phyloP scores from a whole-genome alignment of 2,329 filamentous ascomycete genomes.

The Hymenoscyphus repandus region DNA sequence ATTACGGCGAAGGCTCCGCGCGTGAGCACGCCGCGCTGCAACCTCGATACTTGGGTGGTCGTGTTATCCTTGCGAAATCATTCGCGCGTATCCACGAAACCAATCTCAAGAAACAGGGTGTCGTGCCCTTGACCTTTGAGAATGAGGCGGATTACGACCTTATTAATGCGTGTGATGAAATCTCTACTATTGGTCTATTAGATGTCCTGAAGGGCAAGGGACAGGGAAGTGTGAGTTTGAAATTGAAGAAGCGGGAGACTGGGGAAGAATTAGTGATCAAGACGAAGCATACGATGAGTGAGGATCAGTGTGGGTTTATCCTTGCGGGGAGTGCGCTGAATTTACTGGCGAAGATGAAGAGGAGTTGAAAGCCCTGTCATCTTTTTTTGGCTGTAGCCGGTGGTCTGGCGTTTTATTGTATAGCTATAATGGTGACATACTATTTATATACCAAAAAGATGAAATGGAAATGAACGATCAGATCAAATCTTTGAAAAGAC shows the following conservation, averaged over 20 bases:
- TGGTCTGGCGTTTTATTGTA: no score
- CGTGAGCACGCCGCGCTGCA: slow-evolving; percentile 87
- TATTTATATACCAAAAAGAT: neutral
- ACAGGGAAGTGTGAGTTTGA: slow-evolving; percentile 68
- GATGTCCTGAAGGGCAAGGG: slow-evolving; percentile 75
- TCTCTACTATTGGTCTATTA: slow-evolving; percentile 76
- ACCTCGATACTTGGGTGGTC: slow-evolving; percentile 82
- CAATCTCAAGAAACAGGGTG: slow-evolving; percentile 94
- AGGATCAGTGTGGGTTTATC: slow-evolving; percentile 89
- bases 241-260: slow-evolving; percentile 52
- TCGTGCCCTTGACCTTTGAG: slow-evolving; percentile 87
- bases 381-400: no score
- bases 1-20: slow-evolving; percentile 89
- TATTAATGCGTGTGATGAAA: slow-evolving; percentile 77
- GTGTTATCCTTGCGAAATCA: slow-evolving; percentile 77
- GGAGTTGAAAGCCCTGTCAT: no score
- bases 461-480: no score
- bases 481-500: no score
- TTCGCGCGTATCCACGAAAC: slow-evolving; percentile 94
- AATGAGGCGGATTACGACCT: slow-evolving; percentile 83
- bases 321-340: slow-evolving; percentile 92
- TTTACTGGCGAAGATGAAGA: slow-evolving; percentile 61
- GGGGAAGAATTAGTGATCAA: slow-evolving; percentile 65
- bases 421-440: no score
- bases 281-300: slow-evolving; percentile 82